phyloP scores from a whole-genome alignment of 2,329 filamentous ascomycete genomes.

The Metarhizium anisopliae region DNA sequence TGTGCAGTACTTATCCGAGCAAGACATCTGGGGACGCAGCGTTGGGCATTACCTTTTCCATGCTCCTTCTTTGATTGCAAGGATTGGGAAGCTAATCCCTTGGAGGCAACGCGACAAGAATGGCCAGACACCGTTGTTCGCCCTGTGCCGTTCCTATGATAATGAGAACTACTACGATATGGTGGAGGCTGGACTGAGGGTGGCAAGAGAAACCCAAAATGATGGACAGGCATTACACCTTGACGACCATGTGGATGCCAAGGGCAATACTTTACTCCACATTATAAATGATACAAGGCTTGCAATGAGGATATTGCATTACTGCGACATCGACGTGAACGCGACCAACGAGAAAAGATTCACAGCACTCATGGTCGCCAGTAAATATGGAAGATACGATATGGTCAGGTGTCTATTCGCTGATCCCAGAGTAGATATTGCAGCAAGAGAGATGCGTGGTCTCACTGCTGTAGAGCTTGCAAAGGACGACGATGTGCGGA shows the following conservation, averaged over 20 bases:
- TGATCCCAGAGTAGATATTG: constrained; percentile 78
- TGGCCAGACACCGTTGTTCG: constrained; percentile 95
- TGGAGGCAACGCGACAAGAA: constrained; percentile 93
- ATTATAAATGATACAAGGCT: constrained; percentile 82
- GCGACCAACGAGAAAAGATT: constrained; percentile 92
- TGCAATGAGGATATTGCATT: constrained; percentile 64
- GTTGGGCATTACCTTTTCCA: constrained; percentile 96
- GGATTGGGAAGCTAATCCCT: constrained; percentile 68
- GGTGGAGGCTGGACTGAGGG: constrained; percentile 72
- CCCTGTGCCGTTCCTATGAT: constrained; percentile 90
- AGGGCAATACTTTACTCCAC: constrained; percentile 92
- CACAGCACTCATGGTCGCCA: constrained; percentile 94
- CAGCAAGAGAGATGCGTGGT: constrained; percentile 75
- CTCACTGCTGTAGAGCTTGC: constrained; percentile 92
- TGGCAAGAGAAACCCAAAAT: constrained; percentile 64
- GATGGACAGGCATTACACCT: constrained; percentile 77
- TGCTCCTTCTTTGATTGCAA: constrained; percentile 68
- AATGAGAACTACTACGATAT: constrained; percentile 79
- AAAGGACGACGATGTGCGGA: constrained; percentile 95
- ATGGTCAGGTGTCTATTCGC: constrained; percentile 83
- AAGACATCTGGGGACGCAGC: constrained; percentile 80
- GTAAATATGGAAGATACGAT: constrained; percentile 93
- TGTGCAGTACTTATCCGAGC: constrained; percentile 58
- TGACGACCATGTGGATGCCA: constrained; percentile 85
- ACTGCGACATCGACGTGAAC: constrained; percentile 93